Percentiles rank a stretch among this genome's conserved stretches.
Conservation (phyloP, 768 basidiomycete genomes). For the Podaxis rugospora region DNA sequence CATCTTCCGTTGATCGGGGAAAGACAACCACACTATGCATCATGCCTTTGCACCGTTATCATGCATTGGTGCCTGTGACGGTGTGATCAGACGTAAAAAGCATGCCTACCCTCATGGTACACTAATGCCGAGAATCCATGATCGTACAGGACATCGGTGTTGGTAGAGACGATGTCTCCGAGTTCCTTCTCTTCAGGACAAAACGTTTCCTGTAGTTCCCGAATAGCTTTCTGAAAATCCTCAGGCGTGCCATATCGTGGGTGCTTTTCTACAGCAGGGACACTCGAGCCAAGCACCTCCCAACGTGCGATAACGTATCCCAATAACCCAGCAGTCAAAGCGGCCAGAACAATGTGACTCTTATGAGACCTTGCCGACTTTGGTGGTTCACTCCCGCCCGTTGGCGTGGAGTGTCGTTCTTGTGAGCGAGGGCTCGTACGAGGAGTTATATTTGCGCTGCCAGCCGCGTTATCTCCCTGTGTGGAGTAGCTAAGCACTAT, state of each 20-base stretch:
- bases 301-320: neutral
- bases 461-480: neutral
- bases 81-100: neutral
- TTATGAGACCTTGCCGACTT: neutral
- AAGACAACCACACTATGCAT: constrained; percentile 61
- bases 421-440: neutral
- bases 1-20: constrained; percentile 72
- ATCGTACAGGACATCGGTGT: constrained; percentile 42
- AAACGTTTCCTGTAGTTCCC: constrained; percentile 41
- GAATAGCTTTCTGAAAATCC: constrained; percentile 51
- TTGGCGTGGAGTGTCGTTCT: neutral
- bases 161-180: constrained; percentile 39
- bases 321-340: neutral
- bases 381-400: too few species aligned
- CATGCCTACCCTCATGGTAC: constrained; percentile 41
- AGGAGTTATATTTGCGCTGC: neutral
- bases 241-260: constrained; percentile 43
- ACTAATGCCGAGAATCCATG: constrained; percentile 56
- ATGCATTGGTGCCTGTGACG: neutral
- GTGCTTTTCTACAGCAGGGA: neutral
- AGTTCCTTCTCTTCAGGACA: constrained; percentile 19
- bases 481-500: neutral
- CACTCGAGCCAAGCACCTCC: neutral
- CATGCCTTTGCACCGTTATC: constrained; percentile 24
- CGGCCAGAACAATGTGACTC: neutral